phyloP scores from a whole-genome alignment of 371 early-diverging fungal genomes.

The Mortierella sp. region DNA sequence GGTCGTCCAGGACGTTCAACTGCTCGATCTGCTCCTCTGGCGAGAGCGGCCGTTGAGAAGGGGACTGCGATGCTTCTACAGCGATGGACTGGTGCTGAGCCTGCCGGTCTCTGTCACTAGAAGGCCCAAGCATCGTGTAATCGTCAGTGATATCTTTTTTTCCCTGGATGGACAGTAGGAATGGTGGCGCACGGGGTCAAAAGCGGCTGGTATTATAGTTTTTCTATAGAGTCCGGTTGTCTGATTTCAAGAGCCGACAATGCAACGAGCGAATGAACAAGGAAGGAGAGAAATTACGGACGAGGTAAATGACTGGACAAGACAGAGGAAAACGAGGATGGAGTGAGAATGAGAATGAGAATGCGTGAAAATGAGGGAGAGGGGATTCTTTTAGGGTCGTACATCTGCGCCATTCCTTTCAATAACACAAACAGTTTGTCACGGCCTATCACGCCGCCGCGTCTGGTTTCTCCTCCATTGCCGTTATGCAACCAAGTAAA shows the following conservation, averaged over 20 bases:
- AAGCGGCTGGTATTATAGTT: too few relatives aligned
- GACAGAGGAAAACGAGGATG: not conserved
- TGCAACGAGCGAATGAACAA: not conserved
- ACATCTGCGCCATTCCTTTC: too few relatives aligned
- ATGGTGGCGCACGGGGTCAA: not conserved
- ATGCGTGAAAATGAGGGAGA: not conserved
- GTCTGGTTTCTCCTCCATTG: too few relatives aligned
- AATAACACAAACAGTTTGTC: too few relatives aligned
- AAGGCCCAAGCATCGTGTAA: not conserved
- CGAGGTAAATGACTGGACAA: too few relatives aligned
- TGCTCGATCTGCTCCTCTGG: slow-evolving; percentile 35
- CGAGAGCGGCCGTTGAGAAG: slow-evolving; percentile 21
- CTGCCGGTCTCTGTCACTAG: not conserved
- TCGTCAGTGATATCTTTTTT: too few relatives aligned
- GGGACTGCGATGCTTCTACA: not conserved
- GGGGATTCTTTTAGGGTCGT: too few relatives aligned
- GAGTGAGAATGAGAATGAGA: not conserved
- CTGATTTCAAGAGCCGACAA: too few relatives aligned
- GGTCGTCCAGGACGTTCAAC: slow-evolving; percentile 60
- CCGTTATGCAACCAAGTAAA: too few relatives aligned
- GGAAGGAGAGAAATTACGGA: not conserved
- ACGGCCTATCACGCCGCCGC: too few relatives aligned
- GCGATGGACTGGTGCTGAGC: not conserved
- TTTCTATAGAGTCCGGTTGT: too few relatives aligned
- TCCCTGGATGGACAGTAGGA: not conserved